Evolutionary conservation across 108 stramenopile genomes (phyloP).

Genomic region (Aurantiochytrium sp.): DNA sequence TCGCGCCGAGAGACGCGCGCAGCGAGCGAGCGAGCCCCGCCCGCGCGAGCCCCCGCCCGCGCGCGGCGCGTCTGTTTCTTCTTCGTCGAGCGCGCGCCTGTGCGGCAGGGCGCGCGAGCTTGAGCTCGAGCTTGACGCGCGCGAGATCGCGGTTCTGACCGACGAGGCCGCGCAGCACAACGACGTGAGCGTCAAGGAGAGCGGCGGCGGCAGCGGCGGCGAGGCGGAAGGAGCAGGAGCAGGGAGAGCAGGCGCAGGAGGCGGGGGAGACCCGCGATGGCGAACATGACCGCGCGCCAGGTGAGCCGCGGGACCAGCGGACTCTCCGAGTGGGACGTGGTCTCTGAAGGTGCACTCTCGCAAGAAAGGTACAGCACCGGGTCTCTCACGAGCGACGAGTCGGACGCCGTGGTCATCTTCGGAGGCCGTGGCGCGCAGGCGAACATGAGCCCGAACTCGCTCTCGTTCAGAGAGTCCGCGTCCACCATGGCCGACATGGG

Average conservation of each 20-base stretch:
- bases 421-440: not conserved
- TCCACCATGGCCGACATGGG: not conserved
- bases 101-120: too few species aligned
- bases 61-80: too few species aligned
- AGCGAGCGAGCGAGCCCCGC: not conserved
- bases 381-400: not conserved
- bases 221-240: not conserved
- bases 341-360: not conserved
- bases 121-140: too few species aligned
- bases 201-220: not conserved
- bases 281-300: not conserved
- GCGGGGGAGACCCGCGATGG: not conserved
- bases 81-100: too few species aligned
- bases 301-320: not conserved
- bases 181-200: not conserved
- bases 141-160: too few species aligned
- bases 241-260: not conserved
- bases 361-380: conserved; percentile 13
- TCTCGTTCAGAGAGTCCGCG: not conserved
- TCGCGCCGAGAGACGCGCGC: not conserved
- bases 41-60: too few species aligned
- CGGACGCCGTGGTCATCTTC: not conserved
- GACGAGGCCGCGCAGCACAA: too few species aligned
- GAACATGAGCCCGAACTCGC: not conserved
- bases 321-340: conserved; percentile 6